A percentile compares a stretch with the other conserved stretches of the same genome.
phyloP scores from a whole-genome alignment of 2,329 filamentous ascomycete genomes.

The Colletotrichum echinochloae region DNA sequence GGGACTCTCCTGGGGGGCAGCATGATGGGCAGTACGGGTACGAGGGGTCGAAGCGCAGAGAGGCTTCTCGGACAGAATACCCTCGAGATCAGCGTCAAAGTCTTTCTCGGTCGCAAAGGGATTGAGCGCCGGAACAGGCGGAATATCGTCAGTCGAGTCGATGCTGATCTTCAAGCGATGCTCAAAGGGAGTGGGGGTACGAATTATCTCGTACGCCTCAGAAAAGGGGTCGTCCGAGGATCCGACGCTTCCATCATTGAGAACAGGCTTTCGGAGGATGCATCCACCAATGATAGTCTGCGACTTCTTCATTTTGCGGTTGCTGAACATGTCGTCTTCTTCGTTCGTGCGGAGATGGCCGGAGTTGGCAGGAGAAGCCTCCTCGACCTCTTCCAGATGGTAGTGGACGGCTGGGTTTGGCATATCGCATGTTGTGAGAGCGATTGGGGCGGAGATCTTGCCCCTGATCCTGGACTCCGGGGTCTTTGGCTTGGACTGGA shows the following conservation, averaged over 20 bases:
- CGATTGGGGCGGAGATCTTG: slow-evolving; percentile 36
- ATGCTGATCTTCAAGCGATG: slow-evolving; percentile 34
- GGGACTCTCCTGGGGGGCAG: slow-evolving; percentile 16
- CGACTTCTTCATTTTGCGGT: slow-evolving; percentile 46
- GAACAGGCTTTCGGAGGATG: slow-evolving; percentile 47
- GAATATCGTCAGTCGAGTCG: slow-evolving; percentile 23
- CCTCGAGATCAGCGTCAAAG: slow-evolving; percentile 54
- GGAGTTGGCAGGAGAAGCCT: slow-evolving; percentile 46
- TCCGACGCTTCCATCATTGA: slow-evolving; percentile 45
- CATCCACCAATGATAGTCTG: slow-evolving; percentile 49
- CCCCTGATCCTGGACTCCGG: slow-evolving; percentile 38
- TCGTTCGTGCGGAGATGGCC: slow-evolving; percentile 52
- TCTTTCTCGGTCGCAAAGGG: slow-evolving; percentile 53
- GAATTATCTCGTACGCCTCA: slow-evolving; percentile 39
- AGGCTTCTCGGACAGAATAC: slow-evolving; percentile 52
- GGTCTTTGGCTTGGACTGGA: slow-evolving; percentile 46
- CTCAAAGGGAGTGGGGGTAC: slow-evolving; percentile 45
- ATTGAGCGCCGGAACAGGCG: slow-evolving; percentile 29
- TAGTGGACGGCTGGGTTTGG: slow-evolving; percentile 30
- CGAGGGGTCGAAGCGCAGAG: slow-evolving; percentile 55
- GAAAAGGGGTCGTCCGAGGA: slow-evolving; percentile 49
- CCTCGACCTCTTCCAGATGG: slow-evolving; percentile 34
- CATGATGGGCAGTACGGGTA: slow-evolving; percentile 10
- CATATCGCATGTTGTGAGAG: slow-evolving; percentile 9
- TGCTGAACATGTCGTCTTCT: slow-evolving; percentile 48